Base-by-base conservation (phyloP, 768 basidiomycete genomes). In the Termitomyces sp. region DNA sequence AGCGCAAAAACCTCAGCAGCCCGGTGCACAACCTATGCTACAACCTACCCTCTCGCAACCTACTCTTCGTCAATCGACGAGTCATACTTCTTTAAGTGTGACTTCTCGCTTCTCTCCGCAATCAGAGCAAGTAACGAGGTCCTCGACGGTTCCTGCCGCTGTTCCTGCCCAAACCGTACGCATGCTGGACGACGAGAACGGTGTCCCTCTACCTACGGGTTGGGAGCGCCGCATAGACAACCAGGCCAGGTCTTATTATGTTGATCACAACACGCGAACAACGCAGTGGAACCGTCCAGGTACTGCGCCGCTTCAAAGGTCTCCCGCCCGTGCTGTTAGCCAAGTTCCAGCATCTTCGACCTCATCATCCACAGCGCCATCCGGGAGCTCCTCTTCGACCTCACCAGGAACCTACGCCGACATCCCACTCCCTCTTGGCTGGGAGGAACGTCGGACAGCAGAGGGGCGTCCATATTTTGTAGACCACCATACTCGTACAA, bases 381-480 rank as follows among this genome's bases (percentile, higher is more conserved):
- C 65, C 51, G 60, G 72, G 17, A 54, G 38, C 6, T 40, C 49
- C 17, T 23, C n/a, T n/a, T n/a, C 50, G 32, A 59, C 74, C 6
- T 66, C 72, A 47, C 59, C 77, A 9, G 70, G 69, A 14, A 65
- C 75, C 3, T 85, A 85, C 63, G 75, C 78, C 1, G 85, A 86
- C 62, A 77, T 87, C 10, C 91, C 90, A 10, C 76, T 96, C 9
- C 93, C 93, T 0, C 81, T 88, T 7, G 93, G 93, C 19, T 96
- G 94, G 93, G 94, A 95, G 72, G 93, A 95, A 66, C 84, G 93
- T 45, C 84, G 87, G 57, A 93, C 92, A 2, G 82, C 90, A n/a
- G 91, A 95, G 70, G 93, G 93, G 0, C 77, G 93, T 46, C 79
- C 80, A 8, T 83, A 82, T 65, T 82, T 82, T 62, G 81, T 83